Evolutionary conservation across 163 green algal species (phyloP).

Genomic region (Scenedesmus sp.): DNA sequence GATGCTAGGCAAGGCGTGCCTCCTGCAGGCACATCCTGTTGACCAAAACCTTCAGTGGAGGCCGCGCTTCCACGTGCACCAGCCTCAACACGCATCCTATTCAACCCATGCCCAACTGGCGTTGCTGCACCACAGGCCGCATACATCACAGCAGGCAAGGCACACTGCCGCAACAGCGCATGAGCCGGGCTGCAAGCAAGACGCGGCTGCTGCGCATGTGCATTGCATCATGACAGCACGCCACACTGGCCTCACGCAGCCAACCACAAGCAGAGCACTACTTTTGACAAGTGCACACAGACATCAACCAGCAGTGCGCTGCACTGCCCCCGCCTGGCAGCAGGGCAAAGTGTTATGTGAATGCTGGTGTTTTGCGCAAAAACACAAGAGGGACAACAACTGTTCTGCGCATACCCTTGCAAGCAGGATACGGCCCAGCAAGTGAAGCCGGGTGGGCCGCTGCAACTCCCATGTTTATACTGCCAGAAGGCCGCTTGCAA

Average conservation of each 20-base stretch:
- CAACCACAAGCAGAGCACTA: neutral
- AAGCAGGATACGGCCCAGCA: neutral
- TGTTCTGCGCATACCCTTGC: neutral
- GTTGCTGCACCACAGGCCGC: neutral
- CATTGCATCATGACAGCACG: neutral
- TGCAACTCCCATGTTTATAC: neutral
- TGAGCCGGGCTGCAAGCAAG: neutral
- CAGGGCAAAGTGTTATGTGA: neutral
- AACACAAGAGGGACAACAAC: neutral
- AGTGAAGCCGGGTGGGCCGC: neutral
- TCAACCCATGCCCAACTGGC: neutral
- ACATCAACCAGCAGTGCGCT: neutral
- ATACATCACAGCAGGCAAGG: neutral
- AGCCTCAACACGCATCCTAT: neutral
- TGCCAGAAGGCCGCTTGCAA: neutral
- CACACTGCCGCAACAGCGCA: neutral
- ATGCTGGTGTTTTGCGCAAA: neutral
- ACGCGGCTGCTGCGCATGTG: neutral
- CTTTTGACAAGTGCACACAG: neutral
- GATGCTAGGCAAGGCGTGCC: neutral
- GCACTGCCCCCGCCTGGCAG: neutral
- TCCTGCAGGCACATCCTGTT: neutral
- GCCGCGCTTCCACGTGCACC: neutral
- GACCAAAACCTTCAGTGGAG: neutral
- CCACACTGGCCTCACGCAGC: neutral